phyloP scores from a whole-genome alignment of 2,329 filamentous ascomycete species.

The Aspergillus melleus region DNA sequence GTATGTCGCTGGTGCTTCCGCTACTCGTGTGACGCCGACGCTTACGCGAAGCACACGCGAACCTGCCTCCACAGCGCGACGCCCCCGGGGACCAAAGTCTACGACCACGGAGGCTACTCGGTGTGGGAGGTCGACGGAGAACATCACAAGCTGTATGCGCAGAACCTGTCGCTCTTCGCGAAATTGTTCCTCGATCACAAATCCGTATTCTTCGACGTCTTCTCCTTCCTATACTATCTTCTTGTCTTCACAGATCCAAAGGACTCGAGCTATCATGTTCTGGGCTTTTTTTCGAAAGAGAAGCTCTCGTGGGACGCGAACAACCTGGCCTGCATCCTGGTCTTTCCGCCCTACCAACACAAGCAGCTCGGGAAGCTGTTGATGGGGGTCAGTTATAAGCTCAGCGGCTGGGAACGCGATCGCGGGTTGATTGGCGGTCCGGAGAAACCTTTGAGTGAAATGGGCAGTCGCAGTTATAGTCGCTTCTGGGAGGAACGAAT shows the following conservation, averaged over 20 bases:
- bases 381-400: conserved; percentile 91
- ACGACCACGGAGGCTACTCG: conserved; percentile 76
- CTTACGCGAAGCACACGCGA: conserved; percentile 40
- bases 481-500: conserved; percentile 86
- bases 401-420: conserved; percentile 71
- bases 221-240: conserved; percentile 91
- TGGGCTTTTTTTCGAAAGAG: conserved; percentile 98
- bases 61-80: conserved; percentile 56
- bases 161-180: conserved; percentile 92
- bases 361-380: conserved; percentile 84
- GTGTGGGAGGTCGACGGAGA: conserved; percentile 94
- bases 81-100: conserved; percentile 72
- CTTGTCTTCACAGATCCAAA: conserved; percentile 69
- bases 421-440: conserved; percentile 78
- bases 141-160: conserved; percentile 82
- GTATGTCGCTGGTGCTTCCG: conserved; percentile 95
- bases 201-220: conserved; percentile 95
- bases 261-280: conserved; percentile 58
- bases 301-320: conserved; percentile 99
- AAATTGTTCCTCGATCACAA: conserved; percentile 99
- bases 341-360: conserved; percentile 94
- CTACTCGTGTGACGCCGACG: conserved; percentile 61
- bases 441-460: conserved; percentile 86
- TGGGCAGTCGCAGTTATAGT: conserved; percentile 79
- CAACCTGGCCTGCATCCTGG: conserved; percentile 91